phyloP scores from a whole-genome alignment of 805 yeast species.

The Debaryomyces tyrocola region DNA sequence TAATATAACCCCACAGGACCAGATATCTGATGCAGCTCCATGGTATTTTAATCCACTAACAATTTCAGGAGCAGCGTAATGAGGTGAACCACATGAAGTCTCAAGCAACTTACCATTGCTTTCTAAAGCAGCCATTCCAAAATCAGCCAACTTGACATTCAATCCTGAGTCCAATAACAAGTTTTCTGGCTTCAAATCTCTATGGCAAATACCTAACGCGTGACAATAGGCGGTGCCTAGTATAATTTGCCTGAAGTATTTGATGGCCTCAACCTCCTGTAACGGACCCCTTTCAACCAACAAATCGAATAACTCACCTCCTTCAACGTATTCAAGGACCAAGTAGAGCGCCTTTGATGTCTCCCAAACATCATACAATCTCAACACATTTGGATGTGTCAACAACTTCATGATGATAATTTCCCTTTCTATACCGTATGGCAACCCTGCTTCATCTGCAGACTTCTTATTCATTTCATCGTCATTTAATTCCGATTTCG shows the following conservation, averaged over 20 bases:
- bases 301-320: constrained; percentile 94
- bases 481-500: constrained; percentile 55
- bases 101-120: constrained; percentile 77
- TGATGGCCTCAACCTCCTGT: constrained; percentile 86
- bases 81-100: constrained; percentile 98
- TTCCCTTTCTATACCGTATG: constrained; percentile 96
- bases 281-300: constrained; percentile 85
- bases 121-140: constrained; percentile 98
- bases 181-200: constrained; percentile 85
- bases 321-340: constrained; percentile 93
- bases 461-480: constrained; percentile 9
- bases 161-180: constrained; percentile 75
- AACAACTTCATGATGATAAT: constrained; percentile 95
- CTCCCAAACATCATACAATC: constrained; percentile 89
- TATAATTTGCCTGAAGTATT: constrained; percentile 84
- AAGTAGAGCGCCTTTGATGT: constrained; percentile 79
- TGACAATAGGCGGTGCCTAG: constrained; percentile 84
- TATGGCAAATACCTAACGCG: constrained; percentile 82
- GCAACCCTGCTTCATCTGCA: constrained; percentile 55
- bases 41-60: constrained; percentile 94
- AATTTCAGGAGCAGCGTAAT: constrained; percentile 97
- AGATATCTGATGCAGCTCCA: constrained; percentile 95
- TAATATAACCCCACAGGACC: constrained; percentile 97
- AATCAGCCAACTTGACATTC: constrained; percentile 95
- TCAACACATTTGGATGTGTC: constrained; percentile 91